Percentiles rank a stretch among this genome's conserved stretches.
phyloP scores from a whole-genome alignment of 768 basidiomycete genomes.

The Boletus pseudo-olivaceus region DNA sequence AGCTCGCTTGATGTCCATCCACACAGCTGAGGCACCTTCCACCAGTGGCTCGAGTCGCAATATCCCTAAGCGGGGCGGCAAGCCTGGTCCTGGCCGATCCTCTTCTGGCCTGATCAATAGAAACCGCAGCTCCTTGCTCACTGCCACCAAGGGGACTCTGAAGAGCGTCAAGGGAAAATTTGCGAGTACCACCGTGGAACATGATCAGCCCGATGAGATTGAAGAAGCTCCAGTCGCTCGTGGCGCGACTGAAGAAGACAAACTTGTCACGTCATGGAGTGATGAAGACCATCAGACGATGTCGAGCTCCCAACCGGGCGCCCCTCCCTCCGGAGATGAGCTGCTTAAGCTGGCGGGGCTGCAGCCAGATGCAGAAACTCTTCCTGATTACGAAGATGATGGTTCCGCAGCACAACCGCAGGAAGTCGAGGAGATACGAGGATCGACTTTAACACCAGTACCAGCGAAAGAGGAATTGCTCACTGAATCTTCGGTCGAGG shows the following conservation, averaged over 20 bases:
- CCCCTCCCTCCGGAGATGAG: slow-evolving; percentile 40
- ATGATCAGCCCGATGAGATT: slow-evolving; percentile 21
- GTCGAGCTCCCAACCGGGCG: background rate
- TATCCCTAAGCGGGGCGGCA: slow-evolving; percentile 19
- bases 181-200: slow-evolving; percentile 9
- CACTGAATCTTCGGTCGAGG: slow-evolving; percentile 1
- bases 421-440: slow-evolving; percentile 2
- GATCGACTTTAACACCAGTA: background rate
- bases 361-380: slow-evolving; percentile 35
- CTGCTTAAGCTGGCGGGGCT: slow-evolving; percentile 51
- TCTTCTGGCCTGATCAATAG: slow-evolving; percentile 41
- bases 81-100: slow-evolving; percentile 51
- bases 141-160: slow-evolving; percentile 47
- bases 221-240: slow-evolving; percentile 6
- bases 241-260: slow-evolving; percentile 3
- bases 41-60: slow-evolving; percentile 6
- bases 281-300: slow-evolving; percentile 16
- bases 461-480: background rate
- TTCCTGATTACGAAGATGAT: slow-evolving; percentile 64
- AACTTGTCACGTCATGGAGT: slow-evolving; percentile 14
- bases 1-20: slow-evolving; percentile 38
- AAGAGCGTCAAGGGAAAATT: slow-evolving; percentile 50
- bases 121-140: slow-evolving; percentile 52
- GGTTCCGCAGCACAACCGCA: slow-evolving; percentile 22
- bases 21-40: slow-evolving; percentile 5